Percentiles rank a stretch among this genome's conserved stretches.
These are phyloP conservation scores for Alternaria incomplexa DNA, from an alignment of 2,329 filamentous ascomycete species.

Conservation along the genomic window DNA sequence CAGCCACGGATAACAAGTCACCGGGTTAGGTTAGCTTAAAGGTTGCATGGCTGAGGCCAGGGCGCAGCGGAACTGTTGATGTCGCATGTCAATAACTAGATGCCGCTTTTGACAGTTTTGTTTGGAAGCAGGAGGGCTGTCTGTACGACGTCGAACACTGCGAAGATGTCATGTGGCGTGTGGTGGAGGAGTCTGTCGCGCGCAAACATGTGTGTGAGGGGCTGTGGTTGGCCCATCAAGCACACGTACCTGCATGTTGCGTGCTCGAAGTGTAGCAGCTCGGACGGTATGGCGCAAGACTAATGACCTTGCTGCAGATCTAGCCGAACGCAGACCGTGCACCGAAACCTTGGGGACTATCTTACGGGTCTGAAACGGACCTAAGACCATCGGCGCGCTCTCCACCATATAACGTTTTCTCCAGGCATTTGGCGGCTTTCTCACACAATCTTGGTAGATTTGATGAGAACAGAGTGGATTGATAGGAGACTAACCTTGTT, in stretches of 20 bases:
- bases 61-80: constrained; percentile 12
- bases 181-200: background rate
- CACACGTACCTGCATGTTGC: constrained; percentile 7
- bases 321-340: constrained; percentile 25
- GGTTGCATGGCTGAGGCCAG: constrained; percentile 7
- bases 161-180: background rate
- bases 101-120: constrained; percentile 11
- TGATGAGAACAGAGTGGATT: background rate
- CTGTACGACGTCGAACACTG: background rate
- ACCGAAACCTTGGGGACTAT: constrained; percentile 24
- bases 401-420: constrained; percentile 6
- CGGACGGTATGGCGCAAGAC: constrained; percentile 14
- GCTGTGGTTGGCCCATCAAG: background rate
- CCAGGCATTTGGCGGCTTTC: background rate
- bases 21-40: constrained; percentile 17
- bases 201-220: background rate
- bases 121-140: background rate
- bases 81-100: constrained; percentile 25
- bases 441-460: background rate
- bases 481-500: background rate
- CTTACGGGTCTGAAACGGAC: constrained; percentile 26
- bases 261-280: constrained; percentile 14
- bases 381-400: constrained; percentile 5
- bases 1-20: constrained; percentile 5
- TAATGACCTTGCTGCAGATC: constrained; percentile 23